Base-by-base conservation (phyloP, 306 rosid genomes). In the Pachyrhizus erosus region DNA sequence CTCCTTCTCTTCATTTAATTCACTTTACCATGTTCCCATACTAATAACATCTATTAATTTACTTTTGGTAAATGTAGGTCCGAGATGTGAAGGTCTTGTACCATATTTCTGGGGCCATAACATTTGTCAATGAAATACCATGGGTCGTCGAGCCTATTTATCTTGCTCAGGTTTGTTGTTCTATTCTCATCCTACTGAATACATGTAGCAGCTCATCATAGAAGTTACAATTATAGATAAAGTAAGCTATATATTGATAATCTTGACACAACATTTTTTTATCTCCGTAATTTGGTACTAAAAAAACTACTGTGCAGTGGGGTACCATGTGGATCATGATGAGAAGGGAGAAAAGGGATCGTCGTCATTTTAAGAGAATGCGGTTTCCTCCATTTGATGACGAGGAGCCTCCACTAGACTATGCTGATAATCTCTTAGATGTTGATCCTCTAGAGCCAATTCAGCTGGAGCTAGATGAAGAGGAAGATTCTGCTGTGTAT, bases 261-360 rank as follows among this genome's bases (percentile, higher is more conserved):
- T 71, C 15, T 7, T 48, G 68, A 52, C 64, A 34, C 14, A 9
- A 21, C 46, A 5, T 18, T 39, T 76, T 64, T 45, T 78, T 66
- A 8, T 3, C 31, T 51, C 39, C 10, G 73, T 75, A 5, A 51
- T 79, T 61, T 46, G 31, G 83, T 14, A 75, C 68, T 45, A 17
- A 55, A 13, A 49, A 14, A 77, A 34, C 8, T 78, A 26, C 66
- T 74, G 37, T 76, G 73, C 88, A 96, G 99, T 96, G 99, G 99
- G 99, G 99, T 84, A 81, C 94, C 0, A 96, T 96, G 99, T 96
- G 99, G 99, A 96, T 96, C 70, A 96, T 96, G 99, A 96, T 96
- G 99, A 87, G 99, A 88, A 96, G 99, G 85, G 99, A 96, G 90
- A 96, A 96, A 89, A 93, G 99, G 88, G 99, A 96, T 69, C 97